Base-by-base conservation (phyloP, 495 filamentous ascomycete species). In the Neurospora sublineolata region DNA sequence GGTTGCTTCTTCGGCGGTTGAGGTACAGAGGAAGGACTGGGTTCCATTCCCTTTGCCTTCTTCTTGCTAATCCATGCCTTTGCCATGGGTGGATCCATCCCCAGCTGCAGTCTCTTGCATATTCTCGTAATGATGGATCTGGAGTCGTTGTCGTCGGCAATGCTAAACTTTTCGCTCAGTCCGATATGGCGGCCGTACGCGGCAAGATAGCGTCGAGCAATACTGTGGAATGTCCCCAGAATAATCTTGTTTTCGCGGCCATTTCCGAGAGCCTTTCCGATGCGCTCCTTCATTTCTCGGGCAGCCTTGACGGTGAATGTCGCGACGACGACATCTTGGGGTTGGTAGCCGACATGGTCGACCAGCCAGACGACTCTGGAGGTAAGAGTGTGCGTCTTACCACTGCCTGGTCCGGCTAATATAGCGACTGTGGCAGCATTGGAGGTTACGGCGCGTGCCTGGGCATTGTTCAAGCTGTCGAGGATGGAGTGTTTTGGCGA, bases 261-360 rank as follows among this genome's bases (percentile, higher is more conserved):
- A 75, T 92, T 87, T 4, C 93, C 93, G 23, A 98, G 84, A 14
- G 95, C 84, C 72, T 87, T 89, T 0, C 89, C 88, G 40, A 99
- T 89, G 33, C 96, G 87, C 76, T 93, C 88, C 72, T 93, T 93
- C 96, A 99, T 99, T 81, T 99, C 96, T 20, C 91, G 89, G 20
- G 95, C 92, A 4, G 95, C 95, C 80, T 98, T 99, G 79, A 97
- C 92, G 3, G 96, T 99, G 78, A 99, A 99, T 1, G 96, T 99
- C 72, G 94, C 94, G 71, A 97, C 96, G 60, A 99, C 90, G 78
- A 99, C 88, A 84, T 98, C 95, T 84, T 93, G 90, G 75, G 96
- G 94, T 52, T 88, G 88, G 76, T 93, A 89, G 38, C 89, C 87
- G 73, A 92, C 83, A 74, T 92, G 84, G n/a, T 88, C 86, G 68